Evolutionary conservation across 176 grass and related monocot genomes (phyloP), one percentile per base, ranked within the genome.

Genomic region (Microstegium vimineum): DNA sequence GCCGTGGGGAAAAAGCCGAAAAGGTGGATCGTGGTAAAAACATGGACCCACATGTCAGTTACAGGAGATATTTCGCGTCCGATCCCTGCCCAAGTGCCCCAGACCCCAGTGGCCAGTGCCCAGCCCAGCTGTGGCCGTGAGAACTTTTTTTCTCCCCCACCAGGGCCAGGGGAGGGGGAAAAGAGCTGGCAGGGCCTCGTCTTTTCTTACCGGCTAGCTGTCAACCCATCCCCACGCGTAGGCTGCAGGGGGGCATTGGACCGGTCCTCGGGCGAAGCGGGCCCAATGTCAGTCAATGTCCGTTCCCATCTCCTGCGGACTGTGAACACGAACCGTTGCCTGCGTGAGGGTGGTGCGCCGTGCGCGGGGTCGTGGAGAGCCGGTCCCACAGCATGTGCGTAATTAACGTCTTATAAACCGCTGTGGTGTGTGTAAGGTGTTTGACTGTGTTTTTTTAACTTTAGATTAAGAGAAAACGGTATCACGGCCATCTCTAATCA

Each of bases 241-340:
- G 17, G 33, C 12, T 9, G 1, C 46, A 1, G 22, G 0, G 10
- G 18, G 2, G 20, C 20, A 27, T 16, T 18, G 22, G 59, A 16
- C 22, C 28, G 47, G 28, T 60, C 62, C 45, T 14, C 34, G 4
- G 0, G 13, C 3, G 25, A 32, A 17, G 9, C 5, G 34, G 6
- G 34, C 71, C 18, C n/a, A 15, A 16, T 64, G 77, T 89, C 77
- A 85, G 77, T 89, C 77, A 85, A 71, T 35, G 51, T 6, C 1
- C 0, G 51, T 18, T 43, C 10, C 31, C 32, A 20, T 66, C 8
- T 31, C 46, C 6, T 57, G 22, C 25, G 22, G 51, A 1, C 54
- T 47, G 20, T 51, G 26, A 8, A 7, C 69, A 30, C 7, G 51
- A 12, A n/a, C n/a, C 62, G 20, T 17, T 59, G 67, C 66, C 12